Evolutionary conservation across 441 rosid species (phyloP), one percentile per base, ranked within the genome.

Genomic region (Viola pubescens): DNA sequence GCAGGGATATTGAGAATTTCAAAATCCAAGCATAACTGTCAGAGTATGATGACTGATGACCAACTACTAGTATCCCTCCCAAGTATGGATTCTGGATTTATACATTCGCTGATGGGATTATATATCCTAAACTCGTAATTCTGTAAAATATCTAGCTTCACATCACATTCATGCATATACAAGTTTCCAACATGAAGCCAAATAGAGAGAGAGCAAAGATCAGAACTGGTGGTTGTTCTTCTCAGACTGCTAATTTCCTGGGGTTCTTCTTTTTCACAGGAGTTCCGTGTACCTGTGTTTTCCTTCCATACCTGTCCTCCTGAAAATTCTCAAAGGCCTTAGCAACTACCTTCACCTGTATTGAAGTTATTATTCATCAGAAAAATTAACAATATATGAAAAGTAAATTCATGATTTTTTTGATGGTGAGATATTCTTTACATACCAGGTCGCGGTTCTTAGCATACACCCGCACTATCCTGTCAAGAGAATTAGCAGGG

Each of bases 401-500:
- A 45, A 43, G 3, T n/a, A n/a, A n/a, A n/a, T n/a, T n/a, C n/a
- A n/a, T n/a, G n/a, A n/a, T n/a, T n/a, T 26, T 3, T 0, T 52
- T 5, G 10, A 3, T 37, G 26, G 26, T 19, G 26, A 19, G 26
- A 19, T 19, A 44, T 65, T 63, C 41, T 34, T 16, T 55, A 71
- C 79, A 4, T n/a, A 82, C 89, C 88, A 83, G 82, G 52, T 82
- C 75, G 48, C 89, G 82, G 66, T 80, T 83, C 71, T 82, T 86
- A 2, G 89, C 71, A 73, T 80, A 86, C 61, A 81, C 94, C 72
- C 94, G 73, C 67, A 83, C 89, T 11, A 83, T 77, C 82, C 39
- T 82, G 60, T 86, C 94, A 67, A 77, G 82, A 63, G 39, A 74
- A 69, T 56, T 79, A 54, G 71, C 61, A n/a, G 92, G 92, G 65